Percentiles rank a stretch among this genome's conserved stretches.
These are phyloP conservation scores for Cucurbita pepo DNA, from an alignment of 306 rosid genomes.

Conservation along the genomic window DNA sequence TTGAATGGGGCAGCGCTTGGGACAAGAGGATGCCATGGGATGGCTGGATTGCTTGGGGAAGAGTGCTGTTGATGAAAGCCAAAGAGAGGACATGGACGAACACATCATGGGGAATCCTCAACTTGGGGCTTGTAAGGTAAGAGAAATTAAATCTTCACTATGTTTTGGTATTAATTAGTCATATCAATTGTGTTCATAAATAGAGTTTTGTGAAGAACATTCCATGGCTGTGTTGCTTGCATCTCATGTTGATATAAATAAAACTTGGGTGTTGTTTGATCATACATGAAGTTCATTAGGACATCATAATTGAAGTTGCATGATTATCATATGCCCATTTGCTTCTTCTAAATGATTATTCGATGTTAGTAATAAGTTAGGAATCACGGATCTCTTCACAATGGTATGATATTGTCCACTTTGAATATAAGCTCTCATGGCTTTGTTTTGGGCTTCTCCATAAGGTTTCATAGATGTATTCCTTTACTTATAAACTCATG, in stretches of 20 bases:
- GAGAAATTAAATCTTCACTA: not conserved
- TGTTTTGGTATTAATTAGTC: not conserved
- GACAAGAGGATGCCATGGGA: conserved; percentile 93
- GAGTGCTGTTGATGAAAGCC: conserved; percentile 62
- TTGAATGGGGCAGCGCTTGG: conserved; percentile 82
- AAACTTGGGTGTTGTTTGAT: not conserved
- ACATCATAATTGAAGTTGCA: not conserved
- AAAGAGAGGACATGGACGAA: conserved; percentile 66
- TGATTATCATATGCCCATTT: too few species aligned
- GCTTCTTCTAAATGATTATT: too few species aligned
- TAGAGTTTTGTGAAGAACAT: not conserved
- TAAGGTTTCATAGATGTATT: too few species aligned
- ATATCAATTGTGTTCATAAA: not conserved
- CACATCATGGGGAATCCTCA: conserved; percentile 63
- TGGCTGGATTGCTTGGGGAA: conserved; percentile 84
- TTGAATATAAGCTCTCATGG: too few species aligned
- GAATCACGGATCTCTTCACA: too few species aligned
- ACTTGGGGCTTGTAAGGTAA: conserved; percentile 64
- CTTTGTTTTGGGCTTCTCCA: too few species aligned
- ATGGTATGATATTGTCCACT: too few species aligned
- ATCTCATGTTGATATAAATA: not conserved
- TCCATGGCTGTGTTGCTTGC: not conserved
- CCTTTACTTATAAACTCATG: too few species aligned
- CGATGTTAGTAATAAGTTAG: too few species aligned
- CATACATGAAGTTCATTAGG: not conserved